A percentile compares a stretch with the other conserved stretches of the same genome.
These are phyloP conservation scores for Metschnikowia reukaufii DNA, from an alignment of 805 yeast species.

Conservation along the genomic window DNA sequence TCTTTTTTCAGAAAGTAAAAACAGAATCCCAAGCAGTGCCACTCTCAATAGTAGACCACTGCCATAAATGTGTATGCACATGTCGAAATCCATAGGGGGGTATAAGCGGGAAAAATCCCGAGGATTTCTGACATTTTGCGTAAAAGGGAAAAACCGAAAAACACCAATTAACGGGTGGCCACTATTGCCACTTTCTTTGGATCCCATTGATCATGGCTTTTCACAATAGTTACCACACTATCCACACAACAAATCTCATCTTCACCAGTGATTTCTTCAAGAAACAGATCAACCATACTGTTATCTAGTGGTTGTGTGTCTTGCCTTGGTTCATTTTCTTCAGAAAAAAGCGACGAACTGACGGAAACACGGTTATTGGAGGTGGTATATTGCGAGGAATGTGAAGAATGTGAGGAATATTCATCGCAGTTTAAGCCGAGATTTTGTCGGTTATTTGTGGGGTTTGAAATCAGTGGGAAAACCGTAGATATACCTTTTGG, in stretches of 20 bases:
- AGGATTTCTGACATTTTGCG: too few species aligned
- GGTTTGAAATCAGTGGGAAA: not conserved
- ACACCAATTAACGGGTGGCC: not conserved
- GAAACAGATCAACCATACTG: slow-evolving; percentile 16
- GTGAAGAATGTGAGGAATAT: slow-evolving; percentile 13
- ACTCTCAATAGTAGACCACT: too few species aligned
- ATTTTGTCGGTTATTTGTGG: not conserved
- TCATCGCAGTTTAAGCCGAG: not conserved
- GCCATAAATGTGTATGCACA: too few species aligned
- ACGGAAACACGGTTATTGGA: slow-evolving; percentile 4
- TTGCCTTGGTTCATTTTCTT: not conserved
- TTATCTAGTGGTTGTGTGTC: slow-evolving; percentile 8
- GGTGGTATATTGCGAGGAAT: too few species aligned
- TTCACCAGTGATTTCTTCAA: slow-evolving; percentile 20
- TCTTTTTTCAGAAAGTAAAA: too few species aligned
- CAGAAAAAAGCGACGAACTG: slow-evolving; percentile 17
- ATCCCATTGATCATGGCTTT: slow-evolving; percentile 19
- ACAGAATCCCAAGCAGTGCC: too few species aligned
- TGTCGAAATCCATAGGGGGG: too few species aligned
- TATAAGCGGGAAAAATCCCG: too few species aligned
- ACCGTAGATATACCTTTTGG: slow-evolving; percentile 4
- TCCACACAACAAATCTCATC: slow-evolving; percentile 27
- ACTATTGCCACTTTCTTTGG: slow-evolving; percentile 14
- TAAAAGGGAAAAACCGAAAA: too few species aligned
- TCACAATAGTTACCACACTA: slow-evolving; percentile 25